phyloP scores from a whole-genome alignment of 805 yeast genomes.

The Suhomyces prunicola region DNA sequence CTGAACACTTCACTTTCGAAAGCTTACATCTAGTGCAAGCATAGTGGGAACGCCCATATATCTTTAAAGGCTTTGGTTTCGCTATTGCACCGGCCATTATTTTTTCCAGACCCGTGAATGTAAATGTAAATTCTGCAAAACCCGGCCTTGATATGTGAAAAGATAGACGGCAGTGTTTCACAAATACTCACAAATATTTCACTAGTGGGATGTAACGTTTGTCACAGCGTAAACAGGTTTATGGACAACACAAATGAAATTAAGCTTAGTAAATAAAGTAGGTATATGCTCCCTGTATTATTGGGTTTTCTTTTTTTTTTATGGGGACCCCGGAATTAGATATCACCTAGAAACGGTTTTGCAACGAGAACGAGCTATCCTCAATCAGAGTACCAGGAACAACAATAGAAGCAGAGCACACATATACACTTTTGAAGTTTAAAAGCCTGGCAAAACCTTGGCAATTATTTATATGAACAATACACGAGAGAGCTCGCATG shows the following conservation, averaged over 20 bases:
- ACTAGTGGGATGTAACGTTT: not conserved
- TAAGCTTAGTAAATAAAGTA: not conserved
- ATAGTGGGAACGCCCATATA: conserved; percentile 41
- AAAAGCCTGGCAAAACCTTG: not conserved
- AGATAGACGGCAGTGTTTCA: not conserved
- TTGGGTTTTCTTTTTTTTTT: not conserved
- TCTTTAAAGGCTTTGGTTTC: conserved; percentile 31
- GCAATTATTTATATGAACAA: not conserved
- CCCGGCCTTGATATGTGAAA: not conserved
- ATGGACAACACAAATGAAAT: not conserved
- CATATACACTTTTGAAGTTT: not conserved
- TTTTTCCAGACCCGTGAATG: not conserved
- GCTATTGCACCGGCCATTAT: conserved; percentile 5
- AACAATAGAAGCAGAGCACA: not conserved
- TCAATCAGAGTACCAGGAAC: not conserved
- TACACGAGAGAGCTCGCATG: not conserved
- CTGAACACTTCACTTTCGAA: conserved; percentile 40
- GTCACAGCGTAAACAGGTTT: not conserved
- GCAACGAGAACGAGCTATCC: not conserved
- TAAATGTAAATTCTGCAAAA: not conserved
- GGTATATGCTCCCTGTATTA: not conserved
- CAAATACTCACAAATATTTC: not conserved
- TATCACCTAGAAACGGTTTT: not conserved
- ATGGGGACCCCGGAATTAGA: not conserved
- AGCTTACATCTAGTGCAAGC: conserved; percentile 43